Evolutionary conservation across 345 rosid genomes (phyloP).

Genomic region (Raphanus sativus): DNA sequence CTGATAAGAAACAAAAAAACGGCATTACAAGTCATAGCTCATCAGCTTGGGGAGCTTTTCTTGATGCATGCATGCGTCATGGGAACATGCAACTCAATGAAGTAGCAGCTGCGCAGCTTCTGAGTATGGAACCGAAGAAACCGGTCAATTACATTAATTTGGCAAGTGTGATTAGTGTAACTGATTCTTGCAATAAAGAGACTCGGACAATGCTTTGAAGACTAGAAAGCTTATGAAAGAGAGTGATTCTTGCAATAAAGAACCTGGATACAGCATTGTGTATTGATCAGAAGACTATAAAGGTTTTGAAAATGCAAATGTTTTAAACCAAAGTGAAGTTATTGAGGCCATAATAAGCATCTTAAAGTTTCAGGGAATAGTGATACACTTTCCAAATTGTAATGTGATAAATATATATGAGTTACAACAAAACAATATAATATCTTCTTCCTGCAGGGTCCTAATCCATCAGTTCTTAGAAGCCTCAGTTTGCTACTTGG

Average conservation of each 20-base stretch:
- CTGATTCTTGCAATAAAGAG: too few relatives aligned
- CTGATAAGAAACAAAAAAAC: slow-evolving; percentile 44
- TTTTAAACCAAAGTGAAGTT: slow-evolving; percentile 3
- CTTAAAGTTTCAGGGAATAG: slow-evolving; percentile 24
- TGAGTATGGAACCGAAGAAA: slow-evolving; percentile 51
- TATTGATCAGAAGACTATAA: slow-evolving; percentile 32
- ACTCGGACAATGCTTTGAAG: slow-evolving; percentile 34
- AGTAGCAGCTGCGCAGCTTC: slow-evolving; percentile 53
- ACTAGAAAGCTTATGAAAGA: slow-evolving; percentile 52
- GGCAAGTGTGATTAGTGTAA: slow-evolving; percentile 35
- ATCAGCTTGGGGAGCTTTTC: slow-evolving; percentile 67
- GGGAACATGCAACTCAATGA: slow-evolving; percentile 48
- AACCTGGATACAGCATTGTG: slow-evolving; percentile 61
- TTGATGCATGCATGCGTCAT: slow-evolving; percentile 60
- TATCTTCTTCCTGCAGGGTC: slow-evolving; percentile 10
- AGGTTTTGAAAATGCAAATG: slow-evolving; percentile 2
- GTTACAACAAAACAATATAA: slow-evolving; percentile 10
- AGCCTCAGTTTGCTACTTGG: slow-evolving; percentile 33
- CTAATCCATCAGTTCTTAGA: slow-evolving; percentile 6
- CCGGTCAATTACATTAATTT: slow-evolving; percentile 59
- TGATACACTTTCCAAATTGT: not conserved
- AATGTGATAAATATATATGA: not conserved
- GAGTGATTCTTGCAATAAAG: slow-evolving; percentile 47
- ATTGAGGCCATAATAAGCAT: slow-evolving; percentile 1
- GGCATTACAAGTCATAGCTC: slow-evolving; percentile 43